Base-by-base conservation (phyloP, 495 filamentous ascomycete species). In the Xylaria curta region DNA sequence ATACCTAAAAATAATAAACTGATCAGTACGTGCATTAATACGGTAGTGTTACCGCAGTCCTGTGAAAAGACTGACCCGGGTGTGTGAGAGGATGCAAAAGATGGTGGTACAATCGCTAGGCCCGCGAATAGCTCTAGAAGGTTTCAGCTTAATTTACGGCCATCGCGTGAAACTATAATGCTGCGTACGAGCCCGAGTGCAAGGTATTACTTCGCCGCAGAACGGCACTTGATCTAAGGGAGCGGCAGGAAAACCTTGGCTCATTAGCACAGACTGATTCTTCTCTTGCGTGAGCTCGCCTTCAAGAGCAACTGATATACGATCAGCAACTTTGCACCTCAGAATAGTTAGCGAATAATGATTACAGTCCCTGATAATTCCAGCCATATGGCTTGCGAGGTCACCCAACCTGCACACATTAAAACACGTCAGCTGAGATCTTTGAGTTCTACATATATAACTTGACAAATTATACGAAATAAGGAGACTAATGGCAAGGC, bases 101-200 rank as follows among this genome's bases (percentile, higher is more conserved):
- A 82, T 0, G 88, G 88, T 47, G 84, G 80, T 0, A 80, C 77
- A 15, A 82, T 75, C 17, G 84, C 74, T 19, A 90, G 73, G 3
- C 86, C 88, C 1, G 77, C 66, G 76, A 90, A 88, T 75, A 89
- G 89, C 65, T 87, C 86, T 86, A 67, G 15, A 15, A 7, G n/a
- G 44, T 58, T 26, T 40, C 62, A 40, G 67, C 33, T 64, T 31
- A 4, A 21, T 26, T 19, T 40, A 6, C 19, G 4, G 26, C 65
- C 28, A 33, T 33, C 28, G 17, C 15, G 47, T 40, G 4, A 24
- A 33, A 10, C 13, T 66, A 46, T 26, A 12, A 42, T 17, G n/a
- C 47, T 13, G 70, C 79, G 70, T 76, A 84, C 82, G 74, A 31
- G 77, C 79, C 9, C 82, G 72, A 49, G 68, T 81, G 68, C 79